A percentile compares a stretch with the other conserved stretches of the same genome.
phyloP scores from a whole-genome alignment of 2,329 filamentous ascomycete species.

The Xylariaceae sp. region DNA sequence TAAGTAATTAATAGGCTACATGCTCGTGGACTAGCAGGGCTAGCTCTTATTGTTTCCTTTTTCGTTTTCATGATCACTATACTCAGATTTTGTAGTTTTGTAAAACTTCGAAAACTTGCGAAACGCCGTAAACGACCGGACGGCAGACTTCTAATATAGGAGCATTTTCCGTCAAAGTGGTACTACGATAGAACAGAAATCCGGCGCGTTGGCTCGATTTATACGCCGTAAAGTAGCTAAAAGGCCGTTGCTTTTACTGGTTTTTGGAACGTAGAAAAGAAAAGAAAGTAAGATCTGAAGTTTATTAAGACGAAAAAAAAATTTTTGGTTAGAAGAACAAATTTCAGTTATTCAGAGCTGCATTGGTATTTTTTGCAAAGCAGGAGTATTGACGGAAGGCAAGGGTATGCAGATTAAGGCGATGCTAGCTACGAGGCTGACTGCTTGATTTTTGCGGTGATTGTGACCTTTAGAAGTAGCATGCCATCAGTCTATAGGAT shows the following conservation, averaged over 20 bases:
- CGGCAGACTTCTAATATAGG: conserved; percentile 98
- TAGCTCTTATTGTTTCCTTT: conserved; percentile 70
- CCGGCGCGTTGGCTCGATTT: conserved; percentile 90
- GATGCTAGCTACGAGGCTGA: conserved; percentile 56
- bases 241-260: conserved; percentile 82
- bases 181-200: conserved; percentile 90
- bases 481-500: no score
- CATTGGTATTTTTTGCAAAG: conserved; percentile 76
- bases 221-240: conserved; percentile 97
- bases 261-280: conserved; percentile 50
- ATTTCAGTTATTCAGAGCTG: conserved; percentile 74
- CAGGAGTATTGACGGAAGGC: conserved; percentile 73
- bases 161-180: conserved; percentile 94
- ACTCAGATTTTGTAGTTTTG: conserved; percentile 69
- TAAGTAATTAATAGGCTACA: conserved; percentile 97
- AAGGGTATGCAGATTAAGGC: conserved; percentile 58
- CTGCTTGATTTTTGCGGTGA: conserved; percentile 36
- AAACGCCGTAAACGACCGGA: conserved; percentile 71
- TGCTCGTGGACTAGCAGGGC: conserved; percentile 85
- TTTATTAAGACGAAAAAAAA: conserved; percentile 73
- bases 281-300: conserved; percentile 55
- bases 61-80: conserved; percentile 58
- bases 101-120: conserved; percentile 77
- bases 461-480: neutral
- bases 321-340: conserved; percentile 77